phyloP scores from a whole-genome alignment of 257 asterid species.

The Rehmannia glutinosa region DNA sequence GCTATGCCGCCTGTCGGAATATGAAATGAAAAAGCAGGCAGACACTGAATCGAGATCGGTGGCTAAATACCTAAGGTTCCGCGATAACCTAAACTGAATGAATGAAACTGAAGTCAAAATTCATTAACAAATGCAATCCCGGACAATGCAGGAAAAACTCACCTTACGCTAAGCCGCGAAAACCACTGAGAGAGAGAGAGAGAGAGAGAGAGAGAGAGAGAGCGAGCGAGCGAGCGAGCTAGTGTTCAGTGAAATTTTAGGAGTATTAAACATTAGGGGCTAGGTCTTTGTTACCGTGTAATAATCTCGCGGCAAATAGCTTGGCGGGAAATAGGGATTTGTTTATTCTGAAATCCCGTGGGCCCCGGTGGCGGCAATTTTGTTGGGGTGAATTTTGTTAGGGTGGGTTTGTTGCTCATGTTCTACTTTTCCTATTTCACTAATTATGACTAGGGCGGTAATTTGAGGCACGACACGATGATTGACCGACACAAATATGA shows the following conservation, averaged over 20 bases:
- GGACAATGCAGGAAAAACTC: neutral
- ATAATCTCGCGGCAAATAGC: conserved; percentile 27
- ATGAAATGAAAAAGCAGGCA: neutral
- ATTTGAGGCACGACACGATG: too few relatives aligned
- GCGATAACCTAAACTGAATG: neutral
- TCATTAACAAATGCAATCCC: neutral
- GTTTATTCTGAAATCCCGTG: neutral
- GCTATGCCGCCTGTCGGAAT: neutral
- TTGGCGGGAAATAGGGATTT: conserved; percentile 45
- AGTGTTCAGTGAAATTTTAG: neutral
- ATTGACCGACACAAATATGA: too few relatives aligned
- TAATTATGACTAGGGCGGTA: too few relatives aligned
- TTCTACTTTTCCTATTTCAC: too few relatives aligned
- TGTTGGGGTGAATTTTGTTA: neutral
- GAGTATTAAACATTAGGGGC: neutral
- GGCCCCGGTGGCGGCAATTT: neutral
- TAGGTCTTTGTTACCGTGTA: too few relatives aligned
- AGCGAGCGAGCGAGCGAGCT: neutral
- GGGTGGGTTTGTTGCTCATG: too few relatives aligned
- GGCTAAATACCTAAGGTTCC: neutral
- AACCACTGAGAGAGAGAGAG: neutral
- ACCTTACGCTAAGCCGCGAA: conserved; percentile 4
- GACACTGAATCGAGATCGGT: neutral
- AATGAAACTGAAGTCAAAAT: neutral
- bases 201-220: neutral